Conservation (phyloP, 2,329 filamentous ascomycete species). For the Colletotrichum phormii region DNA sequence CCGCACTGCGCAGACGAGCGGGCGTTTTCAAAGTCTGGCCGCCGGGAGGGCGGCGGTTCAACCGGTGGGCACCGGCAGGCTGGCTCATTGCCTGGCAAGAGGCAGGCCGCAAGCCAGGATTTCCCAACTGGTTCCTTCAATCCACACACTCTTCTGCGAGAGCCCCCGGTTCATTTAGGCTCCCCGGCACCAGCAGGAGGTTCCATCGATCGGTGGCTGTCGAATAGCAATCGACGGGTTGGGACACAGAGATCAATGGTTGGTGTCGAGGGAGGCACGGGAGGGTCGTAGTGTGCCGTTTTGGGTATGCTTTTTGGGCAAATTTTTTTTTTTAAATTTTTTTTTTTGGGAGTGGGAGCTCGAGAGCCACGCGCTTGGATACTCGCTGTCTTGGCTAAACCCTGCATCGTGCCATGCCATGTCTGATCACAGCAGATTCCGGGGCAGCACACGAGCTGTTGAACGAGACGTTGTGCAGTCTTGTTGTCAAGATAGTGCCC, state of each 20-base stretch:
- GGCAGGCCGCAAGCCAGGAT: not conserved
- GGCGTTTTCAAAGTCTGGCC: constrained; percentile 34
- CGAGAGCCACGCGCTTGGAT: not conserved
- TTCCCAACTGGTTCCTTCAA: constrained; percentile 18
- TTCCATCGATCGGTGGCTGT: not conserved
- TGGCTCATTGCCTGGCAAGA: constrained; percentile 27
- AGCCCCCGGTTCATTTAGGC: not conserved
- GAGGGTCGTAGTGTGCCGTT: not conserved
- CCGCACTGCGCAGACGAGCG: constrained; percentile 36
- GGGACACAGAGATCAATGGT: not conserved
- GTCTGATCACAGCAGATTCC: not conserved
- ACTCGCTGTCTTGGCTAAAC: constrained; percentile 9
- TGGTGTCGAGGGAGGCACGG: not conserved
- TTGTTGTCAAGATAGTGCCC: not conserved
- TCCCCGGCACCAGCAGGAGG: not conserved
- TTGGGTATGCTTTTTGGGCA: not conserved
- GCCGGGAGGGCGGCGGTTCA: constrained; percentile 13
- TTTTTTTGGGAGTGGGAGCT: no score
- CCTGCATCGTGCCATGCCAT: constrained; percentile 4
- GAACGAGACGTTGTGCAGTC: not conserved
- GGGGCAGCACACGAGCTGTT: not conserved
- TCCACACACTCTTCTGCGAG: not conserved
- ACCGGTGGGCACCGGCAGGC: constrained; percentile 34
- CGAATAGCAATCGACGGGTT: not conserved
- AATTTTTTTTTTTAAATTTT: no score